Base-by-base conservation (phyloP, 257 asterid species). In the Plantago elongata region DNA sequence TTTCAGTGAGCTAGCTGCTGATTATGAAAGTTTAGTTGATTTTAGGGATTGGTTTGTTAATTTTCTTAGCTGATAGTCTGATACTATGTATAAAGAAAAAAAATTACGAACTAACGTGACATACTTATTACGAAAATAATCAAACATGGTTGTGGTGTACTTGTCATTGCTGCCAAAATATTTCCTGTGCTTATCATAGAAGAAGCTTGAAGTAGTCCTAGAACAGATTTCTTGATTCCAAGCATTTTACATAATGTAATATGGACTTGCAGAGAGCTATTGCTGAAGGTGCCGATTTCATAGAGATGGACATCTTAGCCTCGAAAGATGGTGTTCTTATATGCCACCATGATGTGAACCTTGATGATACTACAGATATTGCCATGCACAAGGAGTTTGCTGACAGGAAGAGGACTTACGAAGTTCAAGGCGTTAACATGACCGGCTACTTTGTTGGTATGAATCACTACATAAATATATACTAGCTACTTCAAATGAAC, bases 251-350 rank as follows among this genome's bases (percentile, higher is more conserved):
- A 15, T 7, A 13, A 29, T 42, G 13, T 13, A 48, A 59, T 63
- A 11, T 67, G 69, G 50, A 69, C 43, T 62, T 85, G 81, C 92
- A 93, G 99, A 83, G 88, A 79, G 97, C 99, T 59, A 93, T 93
- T 69, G 89, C 87, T 61, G 99, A 89, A 78, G 99, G 97, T 64
- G 83, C 97, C 62, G 99, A 93, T 78, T 93, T 93, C 81, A 93
- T 93, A 61, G 99, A 89, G 82, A 45, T 90, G 11, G 99, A 93
- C 76, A 71, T 93, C 61, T 73, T 84, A 61, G 87, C 96, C 49
- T 74, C 99, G 45, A 89, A 85, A 77, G 99, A 93, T 15, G 96
- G 99, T 13, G 82, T 70, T 68, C 96, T 93, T 62, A 74, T 93
- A 70, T 83, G 90, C 72, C 77, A 78, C 77, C 99, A 93, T 64